phyloP scores from a whole-genome alignment of 257 asterid species.

The Capsicum chinense region DNA sequence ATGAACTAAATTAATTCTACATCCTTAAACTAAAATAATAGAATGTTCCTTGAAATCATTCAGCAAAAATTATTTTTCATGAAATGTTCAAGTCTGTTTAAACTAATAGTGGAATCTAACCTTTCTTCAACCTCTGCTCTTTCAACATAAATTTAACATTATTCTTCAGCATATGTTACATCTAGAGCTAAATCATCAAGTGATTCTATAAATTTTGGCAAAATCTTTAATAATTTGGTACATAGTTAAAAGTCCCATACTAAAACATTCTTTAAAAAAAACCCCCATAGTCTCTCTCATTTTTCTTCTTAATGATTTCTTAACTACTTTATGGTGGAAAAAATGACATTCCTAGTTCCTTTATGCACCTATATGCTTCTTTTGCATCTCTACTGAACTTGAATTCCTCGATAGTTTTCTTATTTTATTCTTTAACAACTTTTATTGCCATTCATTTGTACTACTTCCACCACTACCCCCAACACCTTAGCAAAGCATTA shows the following conservation, averaged over 20 bases:
- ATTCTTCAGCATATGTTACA: conserved; percentile 81
- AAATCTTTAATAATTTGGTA: conserved; percentile 85
- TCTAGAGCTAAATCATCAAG: conserved; percentile 89
- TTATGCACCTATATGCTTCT: conserved; percentile 88
- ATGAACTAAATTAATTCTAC: no score
- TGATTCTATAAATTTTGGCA: conserved; percentile 61
- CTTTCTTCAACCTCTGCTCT: conserved; percentile 67
- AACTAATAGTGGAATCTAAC: conserved; percentile 61
- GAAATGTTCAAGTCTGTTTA: conserved; percentile 40
- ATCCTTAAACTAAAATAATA: not conserved
- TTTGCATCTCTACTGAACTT: conserved; percentile 77
- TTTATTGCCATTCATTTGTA: conserved; percentile 69
- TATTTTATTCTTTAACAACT: conserved; percentile 82
- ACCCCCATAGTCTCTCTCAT: conserved; percentile 68
- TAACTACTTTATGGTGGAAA: conserved; percentile 91
- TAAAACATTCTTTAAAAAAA: conserved; percentile 69
- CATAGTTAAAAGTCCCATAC: conserved; percentile 75
- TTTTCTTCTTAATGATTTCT: conserved; percentile 72
- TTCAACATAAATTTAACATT: conserved; percentile 52
- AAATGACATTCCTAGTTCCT: conserved; percentile 91
- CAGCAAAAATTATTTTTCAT: conserved; percentile 46
- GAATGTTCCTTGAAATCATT: conserved; percentile 13
- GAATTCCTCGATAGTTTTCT: conserved; percentile 71
- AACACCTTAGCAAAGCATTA: conserved; percentile 81
- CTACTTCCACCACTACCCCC: conserved; percentile 83